These are phyloP conservation scores for Pyricularia pennisetigena DNA, from an alignment of 2,329 filamentous ascomycete genomes.

Conservation along the genomic window DNA sequence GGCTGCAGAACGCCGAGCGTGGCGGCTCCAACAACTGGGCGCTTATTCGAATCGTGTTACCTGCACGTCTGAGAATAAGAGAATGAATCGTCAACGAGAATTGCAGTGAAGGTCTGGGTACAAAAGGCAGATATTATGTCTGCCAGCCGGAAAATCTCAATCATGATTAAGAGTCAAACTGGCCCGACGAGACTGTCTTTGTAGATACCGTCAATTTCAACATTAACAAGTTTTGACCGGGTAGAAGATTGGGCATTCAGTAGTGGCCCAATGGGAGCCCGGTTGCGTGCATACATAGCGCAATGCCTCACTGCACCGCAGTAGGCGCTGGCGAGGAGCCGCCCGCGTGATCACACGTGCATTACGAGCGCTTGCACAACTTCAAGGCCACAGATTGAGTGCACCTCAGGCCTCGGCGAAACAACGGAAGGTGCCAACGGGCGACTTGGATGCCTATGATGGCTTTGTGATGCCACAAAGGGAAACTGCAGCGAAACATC, in stretches of 20 bases:
- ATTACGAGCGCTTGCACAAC: conserved; percentile 8
- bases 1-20: background rate
- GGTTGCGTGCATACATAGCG: too few species aligned
- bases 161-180: background rate
- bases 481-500: background rate
- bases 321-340: background rate
- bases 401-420: background rate
- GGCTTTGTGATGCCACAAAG: background rate
- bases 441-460: background rate
- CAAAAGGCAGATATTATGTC: background rate
- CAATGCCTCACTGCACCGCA: background rate
- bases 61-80: background rate
- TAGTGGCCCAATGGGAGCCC: too few species aligned
- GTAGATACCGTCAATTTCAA: background rate
- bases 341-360: background rate
- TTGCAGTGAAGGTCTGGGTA: background rate
- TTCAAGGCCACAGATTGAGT: background rate
- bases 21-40: background rate
- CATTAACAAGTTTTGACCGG: background rate
- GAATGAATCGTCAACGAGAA: background rate
- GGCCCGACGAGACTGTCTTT: background rate
- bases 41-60: background rate
- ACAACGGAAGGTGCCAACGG: background rate
- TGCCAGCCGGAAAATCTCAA: background rate
- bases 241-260: too few species aligned